Evolutionary conservation across 495 filamentous ascomycete species (phyloP).

Genomic region (Hypoxylon fragiforme): DNA sequence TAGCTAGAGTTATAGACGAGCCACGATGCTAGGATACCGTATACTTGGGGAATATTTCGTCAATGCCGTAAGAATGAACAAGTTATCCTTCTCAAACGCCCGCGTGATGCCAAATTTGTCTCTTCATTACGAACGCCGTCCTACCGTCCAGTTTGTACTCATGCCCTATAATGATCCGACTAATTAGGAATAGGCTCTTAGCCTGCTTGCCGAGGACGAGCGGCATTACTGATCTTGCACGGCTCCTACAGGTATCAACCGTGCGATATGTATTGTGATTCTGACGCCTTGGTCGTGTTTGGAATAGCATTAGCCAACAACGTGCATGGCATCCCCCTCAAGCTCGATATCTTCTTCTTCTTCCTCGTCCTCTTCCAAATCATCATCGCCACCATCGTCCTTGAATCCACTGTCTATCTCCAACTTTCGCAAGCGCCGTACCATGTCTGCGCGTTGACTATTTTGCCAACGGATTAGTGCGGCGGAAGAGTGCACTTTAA

Average conservation of each 20-base stretch:
- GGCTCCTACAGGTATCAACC: too few species aligned
- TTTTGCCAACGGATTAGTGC: constrained; percentile 92
- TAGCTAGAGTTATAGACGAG: neutral
- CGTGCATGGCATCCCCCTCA: constrained; percentile 40
- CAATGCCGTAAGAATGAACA: constrained; percentile 26
- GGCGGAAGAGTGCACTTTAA: constrained; percentile 89
- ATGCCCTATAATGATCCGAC: neutral
- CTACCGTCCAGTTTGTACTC: constrained; percentile 15
- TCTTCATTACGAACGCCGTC: constrained; percentile 20
- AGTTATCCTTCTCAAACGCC: constrained; percentile 28
- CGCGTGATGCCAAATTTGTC: constrained; percentile 18
- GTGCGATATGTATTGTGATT: too few species aligned
- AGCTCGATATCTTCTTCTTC: constrained; percentile 50
- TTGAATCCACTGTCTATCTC: constrained; percentile 64
- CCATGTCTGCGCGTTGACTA: constrained; percentile 74
- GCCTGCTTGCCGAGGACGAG: neutral
- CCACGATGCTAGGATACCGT: constrained; percentile 14
- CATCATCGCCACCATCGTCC: constrained; percentile 46
- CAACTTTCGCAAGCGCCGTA: constrained; percentile 62
- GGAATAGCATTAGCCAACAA: constrained; percentile 29
- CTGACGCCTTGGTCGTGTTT: too few species aligned
- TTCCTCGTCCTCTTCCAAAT: constrained; percentile 50
- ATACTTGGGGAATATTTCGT: constrained; percentile 20
- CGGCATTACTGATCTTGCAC: neutral
- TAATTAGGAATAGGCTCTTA: neutral